These are phyloP conservation scores for Citrullus colocynthis DNA, from an alignment of 306 rosid genomes.

Conservation along the genomic window DNA sequence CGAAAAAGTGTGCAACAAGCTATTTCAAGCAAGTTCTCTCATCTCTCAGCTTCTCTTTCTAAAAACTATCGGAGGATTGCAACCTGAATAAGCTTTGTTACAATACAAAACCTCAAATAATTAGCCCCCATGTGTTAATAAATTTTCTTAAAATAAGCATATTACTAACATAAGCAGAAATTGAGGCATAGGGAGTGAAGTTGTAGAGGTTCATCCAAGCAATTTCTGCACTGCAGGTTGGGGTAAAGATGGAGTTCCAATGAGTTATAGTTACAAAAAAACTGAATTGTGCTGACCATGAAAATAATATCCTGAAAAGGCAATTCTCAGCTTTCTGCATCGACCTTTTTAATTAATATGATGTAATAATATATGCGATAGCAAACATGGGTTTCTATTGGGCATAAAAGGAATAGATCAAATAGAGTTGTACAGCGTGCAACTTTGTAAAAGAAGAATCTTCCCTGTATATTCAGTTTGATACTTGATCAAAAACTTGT, in stretches of 20 bases:
- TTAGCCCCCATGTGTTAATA: not conserved
- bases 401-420: not conserved
- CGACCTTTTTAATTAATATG: not conserved
- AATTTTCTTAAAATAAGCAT: not conserved
- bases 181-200: not conserved
- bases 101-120: not conserved
- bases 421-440: not conserved
- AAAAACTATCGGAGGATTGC: not conserved
- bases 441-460: not conserved
- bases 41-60: slow-evolving; percentile 15
- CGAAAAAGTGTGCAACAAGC: slow-evolving; percentile 98
- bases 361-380: not conserved
- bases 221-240: not conserved
- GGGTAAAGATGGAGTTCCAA: not conserved
- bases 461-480: not conserved
- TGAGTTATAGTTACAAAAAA: not conserved
- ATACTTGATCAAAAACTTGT: not conserved
- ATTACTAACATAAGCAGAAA: not conserved
- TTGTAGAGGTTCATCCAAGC: not conserved
- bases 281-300: not conserved
- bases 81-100: not conserved
- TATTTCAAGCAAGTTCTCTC: slow-evolving; percentile 84
- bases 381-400: not conserved
- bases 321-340: not conserved
- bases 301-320: not conserved